Evolutionary conservation across 768 basidiomycete genomes (phyloP).

Genomic region (Tulasnella sp.): DNA sequence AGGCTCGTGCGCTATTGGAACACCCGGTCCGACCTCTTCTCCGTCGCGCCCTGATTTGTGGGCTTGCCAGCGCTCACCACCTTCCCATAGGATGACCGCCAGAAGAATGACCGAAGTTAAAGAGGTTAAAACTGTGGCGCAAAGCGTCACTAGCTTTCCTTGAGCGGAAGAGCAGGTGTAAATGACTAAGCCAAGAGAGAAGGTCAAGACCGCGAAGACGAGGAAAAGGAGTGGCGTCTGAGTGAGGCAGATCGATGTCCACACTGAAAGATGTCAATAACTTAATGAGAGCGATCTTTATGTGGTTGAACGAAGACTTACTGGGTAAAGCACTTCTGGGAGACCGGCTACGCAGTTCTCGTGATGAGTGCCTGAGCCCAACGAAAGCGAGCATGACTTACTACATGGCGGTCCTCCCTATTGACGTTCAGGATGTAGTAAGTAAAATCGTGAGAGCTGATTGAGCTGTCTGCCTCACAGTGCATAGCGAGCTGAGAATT

Average conservation of each 20-base stretch:
- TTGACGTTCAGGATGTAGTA: not conserved
- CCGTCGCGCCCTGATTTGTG: not conserved
- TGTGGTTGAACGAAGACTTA: not conserved
- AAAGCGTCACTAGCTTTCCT: not conserved
- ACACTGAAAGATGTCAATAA: not conserved
- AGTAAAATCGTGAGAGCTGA: not conserved
- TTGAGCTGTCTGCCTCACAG: not conserved
- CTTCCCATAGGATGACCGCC: slow-evolving; percentile 13
- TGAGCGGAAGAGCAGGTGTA: slow-evolving; percentile 11
- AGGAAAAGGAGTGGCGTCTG: slow-evolving; percentile 15
- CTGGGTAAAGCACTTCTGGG: slow-evolving; percentile 12
- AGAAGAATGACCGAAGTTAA: slow-evolving; percentile 11
- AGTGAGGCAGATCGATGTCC: slow-evolving; percentile 14
- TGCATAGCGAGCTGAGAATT: slow-evolving; percentile 16
- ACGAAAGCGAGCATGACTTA: not conserved
- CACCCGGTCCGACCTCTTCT: not conserved
- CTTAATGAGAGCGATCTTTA: not conserved
- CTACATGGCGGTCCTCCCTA: slow-evolving; percentile 15
- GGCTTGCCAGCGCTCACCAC: slow-evolving; percentile 13
- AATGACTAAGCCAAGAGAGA: slow-evolving; percentile 12
- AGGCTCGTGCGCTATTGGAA: not conserved
- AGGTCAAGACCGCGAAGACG: slow-evolving; percentile 12
- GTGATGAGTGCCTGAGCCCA: not conserved
- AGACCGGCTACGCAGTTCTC: slow-evolving; percentile 2
- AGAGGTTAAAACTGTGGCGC: slow-evolving; percentile 6